These are phyloP conservation scores for Podochytrium sp. DNA, from an alignment of 192 early-diverging fungal genomes.

Conservation along the genomic window DNA sequence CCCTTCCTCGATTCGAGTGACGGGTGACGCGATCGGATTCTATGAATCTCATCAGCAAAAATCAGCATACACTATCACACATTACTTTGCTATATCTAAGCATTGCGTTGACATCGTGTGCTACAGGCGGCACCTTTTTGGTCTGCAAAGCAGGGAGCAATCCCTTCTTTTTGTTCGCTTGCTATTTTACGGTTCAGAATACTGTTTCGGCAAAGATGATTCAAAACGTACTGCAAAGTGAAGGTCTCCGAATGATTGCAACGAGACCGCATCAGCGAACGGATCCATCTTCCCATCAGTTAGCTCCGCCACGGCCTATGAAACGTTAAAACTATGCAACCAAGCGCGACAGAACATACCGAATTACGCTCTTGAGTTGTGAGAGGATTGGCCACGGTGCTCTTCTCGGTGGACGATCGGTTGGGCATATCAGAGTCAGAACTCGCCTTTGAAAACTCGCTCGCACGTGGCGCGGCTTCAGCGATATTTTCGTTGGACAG, in stretches of 20 bases:
- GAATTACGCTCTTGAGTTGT: neutral
- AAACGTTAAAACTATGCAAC: neutral
- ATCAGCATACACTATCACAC: constrained; percentile 10
- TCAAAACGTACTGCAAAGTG: constrained; percentile 17
- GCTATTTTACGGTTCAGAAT: neutral
- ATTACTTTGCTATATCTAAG: constrained; percentile 43
- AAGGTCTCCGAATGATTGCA: constrained; percentile 30
- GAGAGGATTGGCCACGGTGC: neutral
- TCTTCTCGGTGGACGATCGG: neutral
- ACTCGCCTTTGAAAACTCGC: neutral
- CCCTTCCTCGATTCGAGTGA: constrained; percentile 42
- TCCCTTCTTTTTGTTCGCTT: constrained; percentile 14
- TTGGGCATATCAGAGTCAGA: too few relatives aligned
- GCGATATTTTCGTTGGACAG: constrained; percentile 22
- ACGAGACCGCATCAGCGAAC: constrained; percentile 13
- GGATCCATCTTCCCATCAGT: constrained; percentile 26
- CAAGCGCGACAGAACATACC: too few relatives aligned
- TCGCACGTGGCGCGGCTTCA: neutral
- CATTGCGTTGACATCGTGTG: constrained; percentile 41
- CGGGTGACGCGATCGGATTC: constrained; percentile 21
- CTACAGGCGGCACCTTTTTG: constrained; percentile 1
- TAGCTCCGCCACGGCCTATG: neutral
- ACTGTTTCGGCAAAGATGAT: neutral
- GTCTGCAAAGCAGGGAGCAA: neutral
- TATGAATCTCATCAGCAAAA: constrained; percentile 1